Conservation (phyloP, 2,329 filamentous ascomycete genomes). For the Phyllosticta citriasiana region DNA sequence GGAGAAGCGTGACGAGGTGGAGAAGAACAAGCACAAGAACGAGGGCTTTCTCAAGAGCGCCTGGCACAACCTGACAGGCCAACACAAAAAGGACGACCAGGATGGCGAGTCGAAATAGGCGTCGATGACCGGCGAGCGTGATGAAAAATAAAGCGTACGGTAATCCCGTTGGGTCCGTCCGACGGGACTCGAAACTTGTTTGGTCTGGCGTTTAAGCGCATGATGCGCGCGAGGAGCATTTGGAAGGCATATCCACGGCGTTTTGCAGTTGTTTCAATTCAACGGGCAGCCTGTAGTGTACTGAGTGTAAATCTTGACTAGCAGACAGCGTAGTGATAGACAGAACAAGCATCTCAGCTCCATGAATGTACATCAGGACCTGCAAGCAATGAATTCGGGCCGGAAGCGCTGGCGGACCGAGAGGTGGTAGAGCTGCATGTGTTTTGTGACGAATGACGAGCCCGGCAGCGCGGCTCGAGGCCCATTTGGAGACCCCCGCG, state of each 20-base stretch:
- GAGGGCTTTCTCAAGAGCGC: conserved; percentile 89
- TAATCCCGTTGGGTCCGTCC: background rate
- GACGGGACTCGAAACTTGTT: conserved; percentile 1
- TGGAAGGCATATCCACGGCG: conserved; percentile 10
- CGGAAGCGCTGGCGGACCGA: background rate
- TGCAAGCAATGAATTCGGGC: background rate
- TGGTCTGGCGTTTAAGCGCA: conserved; percentile 11
- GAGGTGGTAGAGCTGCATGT: background rate
- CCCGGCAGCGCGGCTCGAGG: background rate
- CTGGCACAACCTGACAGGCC: conserved; percentile 86
- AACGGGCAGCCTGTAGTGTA: background rate
- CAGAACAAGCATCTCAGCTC: background rate
- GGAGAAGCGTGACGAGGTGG: conserved; percentile 16
- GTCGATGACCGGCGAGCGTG: conserved; percentile 14
- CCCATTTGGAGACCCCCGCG: conserved; percentile 7
- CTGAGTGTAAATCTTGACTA: background rate
- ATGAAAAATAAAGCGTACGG: conserved; percentile 24
- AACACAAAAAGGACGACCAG: conserved; percentile 34
- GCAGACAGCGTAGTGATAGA: conserved; percentile 4
- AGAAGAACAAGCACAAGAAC: conserved; percentile 49
- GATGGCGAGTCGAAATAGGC: conserved; percentile 25
- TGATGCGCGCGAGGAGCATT: conserved; percentile 7
- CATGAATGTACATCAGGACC: background rate
- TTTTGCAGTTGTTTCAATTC: background rate
- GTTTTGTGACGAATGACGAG: conserved; percentile 6